Conservation (phyloP, 768 basidiomycete genomes). For the Cystobasidium tubakii region DNA sequence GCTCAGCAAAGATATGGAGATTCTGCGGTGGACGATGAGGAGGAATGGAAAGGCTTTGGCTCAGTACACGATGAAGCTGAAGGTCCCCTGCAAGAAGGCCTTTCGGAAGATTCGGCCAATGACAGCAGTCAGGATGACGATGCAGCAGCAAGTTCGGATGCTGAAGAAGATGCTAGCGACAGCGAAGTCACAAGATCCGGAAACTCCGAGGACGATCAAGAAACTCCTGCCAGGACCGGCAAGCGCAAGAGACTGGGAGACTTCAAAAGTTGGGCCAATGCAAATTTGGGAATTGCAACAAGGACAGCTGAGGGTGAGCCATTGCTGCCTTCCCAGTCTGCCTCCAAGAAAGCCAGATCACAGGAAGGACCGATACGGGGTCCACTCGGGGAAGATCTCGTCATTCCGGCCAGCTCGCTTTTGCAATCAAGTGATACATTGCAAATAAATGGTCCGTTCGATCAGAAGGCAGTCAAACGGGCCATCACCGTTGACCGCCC, state of each 20-base stretch:
- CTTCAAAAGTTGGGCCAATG: constrained; percentile 24
- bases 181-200: neutral
- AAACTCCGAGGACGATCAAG: neutral
- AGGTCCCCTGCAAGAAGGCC: constrained; percentile 36
- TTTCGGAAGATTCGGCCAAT: too few relatives aligned
- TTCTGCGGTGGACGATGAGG: constrained; percentile 32
- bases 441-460: constrained; percentile 38
- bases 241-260: constrained; percentile 9
- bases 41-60: constrained; percentile 21
- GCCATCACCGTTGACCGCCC: constrained; percentile 43
- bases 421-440: constrained; percentile 30
- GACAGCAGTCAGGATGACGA: constrained; percentile 5
- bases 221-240: neutral
- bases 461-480: constrained; percentile 37
- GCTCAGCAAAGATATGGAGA: constrained; percentile 13
- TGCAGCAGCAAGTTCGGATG: neutral
- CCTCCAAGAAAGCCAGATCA: constrained; percentile 32
- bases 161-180: neutral
- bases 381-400: constrained; percentile 25
- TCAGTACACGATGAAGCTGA: constrained; percentile 35
- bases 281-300: constrained; percentile 12
- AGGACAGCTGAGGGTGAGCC: constrained; percentile 38
- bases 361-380: constrained; percentile 18
- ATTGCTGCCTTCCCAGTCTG: constrained; percentile 43
- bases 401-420: constrained; percentile 19